Conservation (phyloP, 352 stramenopile species). For the Phytophthora uliginosa region DNA sequence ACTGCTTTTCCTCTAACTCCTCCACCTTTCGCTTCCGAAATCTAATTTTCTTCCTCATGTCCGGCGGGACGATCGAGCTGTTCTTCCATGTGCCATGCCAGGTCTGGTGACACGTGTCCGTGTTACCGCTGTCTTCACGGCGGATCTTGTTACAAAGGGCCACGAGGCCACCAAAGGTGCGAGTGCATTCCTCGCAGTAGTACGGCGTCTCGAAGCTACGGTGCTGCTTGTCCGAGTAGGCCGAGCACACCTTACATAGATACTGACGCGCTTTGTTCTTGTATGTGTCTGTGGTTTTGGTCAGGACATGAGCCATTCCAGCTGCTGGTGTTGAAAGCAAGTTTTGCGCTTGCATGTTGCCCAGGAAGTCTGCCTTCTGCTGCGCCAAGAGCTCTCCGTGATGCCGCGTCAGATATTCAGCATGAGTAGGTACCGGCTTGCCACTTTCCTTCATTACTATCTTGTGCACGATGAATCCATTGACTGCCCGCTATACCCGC, state of each 20-base stretch:
- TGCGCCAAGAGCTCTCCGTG: conserved; percentile 21
- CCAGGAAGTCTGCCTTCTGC: conserved; percentile 12
- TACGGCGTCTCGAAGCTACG: conserved; percentile 23
- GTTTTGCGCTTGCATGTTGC: conserved; percentile 20
- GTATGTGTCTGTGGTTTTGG: conserved; percentile 18
- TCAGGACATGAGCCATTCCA: conserved; percentile 3
- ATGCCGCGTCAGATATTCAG: conserved; percentile 15
- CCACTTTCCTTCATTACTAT: conserved; percentile 11
- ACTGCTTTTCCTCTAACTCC: background rate
- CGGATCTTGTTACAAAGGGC: conserved; percentile 19
- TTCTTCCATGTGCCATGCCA: conserved; percentile 28
- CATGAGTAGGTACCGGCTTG: conserved; percentile 13
- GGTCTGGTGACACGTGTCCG: conserved; percentile 16
- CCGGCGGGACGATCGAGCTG: conserved; percentile 3
- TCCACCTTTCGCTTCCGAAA: conserved; percentile 21
- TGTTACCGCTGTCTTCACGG: conserved; percentile 5
- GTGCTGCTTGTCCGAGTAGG: conserved; percentile 15
- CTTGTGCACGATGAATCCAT: conserved; percentile 30
- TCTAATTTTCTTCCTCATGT: conserved; percentile 18
- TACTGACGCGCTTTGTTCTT: conserved; percentile 30
- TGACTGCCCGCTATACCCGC: no score
- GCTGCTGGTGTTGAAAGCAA: conserved; percentile 6
- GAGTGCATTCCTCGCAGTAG: conserved; percentile 22
- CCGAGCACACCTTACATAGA: conserved; percentile 30
- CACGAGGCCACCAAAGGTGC: conserved; percentile 8